Evolutionary conservation across 306 rosid genomes (phyloP), one percentile per base, ranked within the genome.

Genomic region (Arachis hypogaea): DNA sequence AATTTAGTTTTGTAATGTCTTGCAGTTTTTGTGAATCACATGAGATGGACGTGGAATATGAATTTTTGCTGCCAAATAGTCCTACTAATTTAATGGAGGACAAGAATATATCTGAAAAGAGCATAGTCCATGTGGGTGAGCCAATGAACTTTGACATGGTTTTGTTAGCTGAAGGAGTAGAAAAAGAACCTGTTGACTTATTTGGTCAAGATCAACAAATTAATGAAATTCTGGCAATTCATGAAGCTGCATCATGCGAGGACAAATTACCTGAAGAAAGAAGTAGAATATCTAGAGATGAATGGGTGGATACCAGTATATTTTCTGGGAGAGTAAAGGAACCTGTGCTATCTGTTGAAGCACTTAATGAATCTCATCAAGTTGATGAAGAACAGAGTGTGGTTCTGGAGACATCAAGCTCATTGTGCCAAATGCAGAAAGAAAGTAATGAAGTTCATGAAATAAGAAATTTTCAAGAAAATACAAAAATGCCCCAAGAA

Each of bases 11-110:
- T 72, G 43, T 66, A 61, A 72, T 63, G 72, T 74, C 16, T 80
- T 74, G 82, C 88, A 90, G 92, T 54, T 52, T 78, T 77, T 66
- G 56, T 66, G 83, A 77, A 4, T 72, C 74, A 70, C 74, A 73
- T 74, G 36, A 59, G 69, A 74, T 87, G 90, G 84, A 72, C 68
- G 51, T 79, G 54, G 82, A 75, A 73, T 73, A 70, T 60, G 87
- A 83, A 63, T 52, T 68, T 60, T 76, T 80, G 56, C 75, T 83
- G 54, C 71, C 72, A 3, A 66, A 69, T 77, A 66, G 66, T 78
- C 60, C 72, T 54, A 63, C 44, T 30, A 60, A 59, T 71, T 79
- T 76, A 28, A 58, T 18, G 6, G 65, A 59, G 43, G 57, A 69
- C 54, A 11, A 66, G 29, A 84, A 82, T 68, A 71, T 58, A 56